phyloP scores from a whole-genome alignment of 345 rosid species.

The Citrus maxima region DNA sequence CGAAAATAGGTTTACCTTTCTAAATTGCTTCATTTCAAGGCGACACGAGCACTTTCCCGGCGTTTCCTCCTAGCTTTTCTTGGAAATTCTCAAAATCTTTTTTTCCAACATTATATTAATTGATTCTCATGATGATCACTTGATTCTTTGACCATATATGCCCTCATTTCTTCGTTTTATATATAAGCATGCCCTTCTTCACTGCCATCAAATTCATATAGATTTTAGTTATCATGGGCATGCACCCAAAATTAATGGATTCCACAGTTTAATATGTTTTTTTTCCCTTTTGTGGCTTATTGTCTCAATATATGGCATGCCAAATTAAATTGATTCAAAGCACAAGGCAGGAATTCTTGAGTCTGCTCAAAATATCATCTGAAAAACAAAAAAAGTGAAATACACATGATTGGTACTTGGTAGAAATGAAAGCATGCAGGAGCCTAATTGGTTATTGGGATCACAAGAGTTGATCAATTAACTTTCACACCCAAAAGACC shows the following conservation, averaged over 20 bases:
- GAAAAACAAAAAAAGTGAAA: background rate
- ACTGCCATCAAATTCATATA: background rate
- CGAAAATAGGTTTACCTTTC: conserved; percentile 26
- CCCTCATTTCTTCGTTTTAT: conserved; percentile 22
- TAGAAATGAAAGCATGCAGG: background rate
- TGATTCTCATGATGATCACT: conserved; percentile 44
- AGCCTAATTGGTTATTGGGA: conserved; percentile 3
- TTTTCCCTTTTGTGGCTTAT: background rate
- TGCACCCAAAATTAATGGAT: background rate
- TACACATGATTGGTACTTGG: background rate
- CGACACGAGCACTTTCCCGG: conserved; percentile 98
- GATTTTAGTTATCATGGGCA: background rate
- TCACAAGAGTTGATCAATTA: background rate
- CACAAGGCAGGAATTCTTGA: conserved; percentile 10
- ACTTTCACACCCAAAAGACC: background rate
- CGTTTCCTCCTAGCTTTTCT: conserved; percentile 75
- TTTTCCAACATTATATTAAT: background rate
- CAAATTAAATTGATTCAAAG: conserved; percentile 7
- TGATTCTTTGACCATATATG: conserved; percentile 21
- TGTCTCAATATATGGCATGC: background rate
- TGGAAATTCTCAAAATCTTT: conserved; percentile 42
- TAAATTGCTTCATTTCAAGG: conserved; percentile 51
- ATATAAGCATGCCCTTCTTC: conserved; percentile 16
- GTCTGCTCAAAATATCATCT: background rate
- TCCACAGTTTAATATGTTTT: background rate